Evolutionary conservation across 352 stramenopile genomes (phyloP), one percentile per base, ranked within the genome.

Genomic region (Aphanomyces euteiches): DNA sequence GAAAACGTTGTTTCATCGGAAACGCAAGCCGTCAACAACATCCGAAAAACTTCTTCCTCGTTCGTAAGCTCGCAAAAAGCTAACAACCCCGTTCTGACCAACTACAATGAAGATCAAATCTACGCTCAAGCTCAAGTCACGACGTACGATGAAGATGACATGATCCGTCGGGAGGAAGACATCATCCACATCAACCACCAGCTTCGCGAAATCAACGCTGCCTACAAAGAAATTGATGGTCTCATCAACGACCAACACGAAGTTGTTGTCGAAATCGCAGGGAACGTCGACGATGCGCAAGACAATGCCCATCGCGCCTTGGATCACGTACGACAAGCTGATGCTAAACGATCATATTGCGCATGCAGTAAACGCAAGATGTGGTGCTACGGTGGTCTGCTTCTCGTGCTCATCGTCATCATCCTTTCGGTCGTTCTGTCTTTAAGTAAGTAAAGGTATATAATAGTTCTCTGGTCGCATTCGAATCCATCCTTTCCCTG

Each of bases 181-280:
- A 83, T 90, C 64, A 63, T 90, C 12, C 82, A 88, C 74, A 90
- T 90, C 64, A 90, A 88, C 67, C 77, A 90, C 66, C 80, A 88
- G 73, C 72, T 90, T 37, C 76, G 79, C 6, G 82, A 90, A 15
- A 82, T 90, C 38, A 87, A 90, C 57, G 80, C 82, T 1, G 82
- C 82, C 21, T 90, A 78, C 75, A 79, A 80, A 54, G 82, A 90
- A 61, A 79, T 90, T 2, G 82, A 90, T 47, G 78, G 79, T 17
- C 75, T 90, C 6, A 77, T 90, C 41, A 75, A 81, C 43, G 77
- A 90, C 48, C 82, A 90, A 66, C 80, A 79, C 72, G 82, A 90
- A 78, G 80, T 88, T 28, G 37, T 57, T 83, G 82, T 88, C 37
- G 74, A 88, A 41, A 90, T 90, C 47, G 80, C 82, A 39, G 78